phyloP scores from a whole-genome alignment of 1,284 basidiomycete genomes.

The Malassezia dermatis region DNA sequence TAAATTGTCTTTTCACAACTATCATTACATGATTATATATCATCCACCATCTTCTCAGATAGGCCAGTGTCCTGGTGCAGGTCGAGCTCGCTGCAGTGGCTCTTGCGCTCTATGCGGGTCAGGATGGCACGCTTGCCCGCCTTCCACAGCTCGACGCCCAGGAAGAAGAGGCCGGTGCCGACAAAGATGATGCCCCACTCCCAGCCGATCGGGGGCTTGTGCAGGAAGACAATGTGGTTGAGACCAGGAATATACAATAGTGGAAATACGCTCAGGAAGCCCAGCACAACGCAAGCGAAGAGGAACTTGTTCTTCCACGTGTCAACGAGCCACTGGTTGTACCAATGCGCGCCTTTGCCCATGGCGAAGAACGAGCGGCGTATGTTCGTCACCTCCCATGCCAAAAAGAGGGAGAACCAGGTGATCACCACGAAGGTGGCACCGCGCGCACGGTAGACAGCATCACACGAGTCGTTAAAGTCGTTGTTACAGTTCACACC shows the following conservation, averaged over 20 bases:
- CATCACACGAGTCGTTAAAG: slow-evolving; percentile 29
- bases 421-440: slow-evolving; percentile 45
- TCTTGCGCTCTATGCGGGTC: background rate
- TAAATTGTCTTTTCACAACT: background rate
- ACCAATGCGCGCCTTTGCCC: slow-evolving; percentile 26
- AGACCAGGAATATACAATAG: slow-evolving; percentile 53
- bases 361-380: slow-evolving; percentile 47
- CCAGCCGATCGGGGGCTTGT: slow-evolving; percentile 35
- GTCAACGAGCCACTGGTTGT: slow-evolving; percentile 34
- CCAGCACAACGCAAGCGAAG: slow-evolving; percentile 43
- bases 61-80: background rate
- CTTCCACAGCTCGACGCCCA: slow-evolving; percentile 41
- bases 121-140: slow-evolving; percentile 33
- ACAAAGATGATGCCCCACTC: slow-evolving; percentile 48
- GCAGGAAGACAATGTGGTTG: slow-evolving; percentile 47
- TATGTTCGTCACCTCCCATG: slow-evolving; percentile 47
- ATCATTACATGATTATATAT: background rate
- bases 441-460: slow-evolving; percentile 48
- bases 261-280: slow-evolving; percentile 53
- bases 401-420: slow-evolving; percentile 47
- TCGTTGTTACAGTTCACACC: slow-evolving; percentile 45
- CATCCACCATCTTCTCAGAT: background rate
- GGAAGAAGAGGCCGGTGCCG: slow-evolving; percentile 31
- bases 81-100: background rate
- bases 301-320: slow-evolving; percentile 42